phyloP scores from a whole-genome alignment of 2,329 filamentous ascomycete genomes.

The Lecanoromycetidae sp. region DNA sequence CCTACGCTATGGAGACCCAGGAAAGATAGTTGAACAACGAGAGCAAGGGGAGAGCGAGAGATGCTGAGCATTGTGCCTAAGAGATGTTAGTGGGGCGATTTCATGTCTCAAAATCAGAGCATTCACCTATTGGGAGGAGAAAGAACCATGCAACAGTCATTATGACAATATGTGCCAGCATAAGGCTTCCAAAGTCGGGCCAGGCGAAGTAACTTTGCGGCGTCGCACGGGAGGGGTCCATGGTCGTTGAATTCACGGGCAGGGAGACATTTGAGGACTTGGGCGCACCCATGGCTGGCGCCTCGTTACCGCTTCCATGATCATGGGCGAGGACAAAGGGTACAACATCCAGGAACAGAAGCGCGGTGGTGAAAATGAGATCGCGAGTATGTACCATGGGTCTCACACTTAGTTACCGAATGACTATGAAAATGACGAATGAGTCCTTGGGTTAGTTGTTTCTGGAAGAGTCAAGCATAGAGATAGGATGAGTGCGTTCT shows the following conservation, averaged over 20 bases:
- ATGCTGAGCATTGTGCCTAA: constrained; percentile 77
- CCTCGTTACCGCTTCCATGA: constrained; percentile 5
- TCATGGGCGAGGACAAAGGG: constrained; percentile 9
- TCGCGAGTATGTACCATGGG: constrained; percentile 12
- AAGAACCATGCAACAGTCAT: constrained; percentile 65
- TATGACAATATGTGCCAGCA: constrained; percentile 58
- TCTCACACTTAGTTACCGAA: not conserved
- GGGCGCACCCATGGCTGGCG: not conserved
- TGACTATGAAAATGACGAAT: not conserved
- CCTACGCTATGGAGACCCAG: constrained; percentile 51
- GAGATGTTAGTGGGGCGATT: not conserved
- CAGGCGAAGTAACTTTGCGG: constrained; percentile 14
- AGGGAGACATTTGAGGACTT: not conserved
- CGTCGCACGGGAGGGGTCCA: not conserved
- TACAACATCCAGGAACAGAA: constrained; percentile 4
- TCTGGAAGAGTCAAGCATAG: not conserved
- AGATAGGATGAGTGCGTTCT: not conserved
- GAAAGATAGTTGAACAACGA: constrained; percentile 58
- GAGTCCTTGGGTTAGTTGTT: not conserved
- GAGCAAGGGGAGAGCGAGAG: constrained; percentile 60
- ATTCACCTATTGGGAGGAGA: constrained; percentile 55
- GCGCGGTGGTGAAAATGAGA: not conserved
- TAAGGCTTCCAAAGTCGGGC: constrained; percentile 40
- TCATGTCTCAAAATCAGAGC: constrained; percentile 23
- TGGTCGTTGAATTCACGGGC: not conserved